Conservation (phyloP, 1,284 basidiomycete species). For the Ceratobasidium sp. region DNA sequence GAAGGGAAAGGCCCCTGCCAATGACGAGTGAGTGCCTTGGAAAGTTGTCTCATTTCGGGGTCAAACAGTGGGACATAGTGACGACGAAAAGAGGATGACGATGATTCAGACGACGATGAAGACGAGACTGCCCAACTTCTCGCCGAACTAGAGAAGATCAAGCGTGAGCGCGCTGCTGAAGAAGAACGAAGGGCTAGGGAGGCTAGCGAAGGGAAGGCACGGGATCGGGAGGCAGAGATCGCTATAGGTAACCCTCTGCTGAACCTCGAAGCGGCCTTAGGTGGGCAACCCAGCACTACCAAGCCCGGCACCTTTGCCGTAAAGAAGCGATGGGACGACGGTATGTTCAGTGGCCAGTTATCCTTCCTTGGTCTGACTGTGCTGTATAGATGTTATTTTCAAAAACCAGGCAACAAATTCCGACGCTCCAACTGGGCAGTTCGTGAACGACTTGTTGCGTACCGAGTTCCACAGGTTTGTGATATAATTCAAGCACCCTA, state of each 20-base stretch:
- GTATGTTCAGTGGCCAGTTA: constrained; percentile 53
- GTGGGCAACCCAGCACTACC: constrained; percentile 62
- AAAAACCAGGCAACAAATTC: constrained; percentile 87
- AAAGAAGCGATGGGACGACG: constrained; percentile 94
- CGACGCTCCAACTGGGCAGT: constrained; percentile 74
- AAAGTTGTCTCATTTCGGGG: background rate
- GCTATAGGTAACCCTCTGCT: constrained; percentile 85
- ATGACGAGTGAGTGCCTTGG: constrained; percentile 47
- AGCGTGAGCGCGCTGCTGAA: constrained; percentile 91
- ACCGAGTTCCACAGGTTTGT: constrained; percentile 91
- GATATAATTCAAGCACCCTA: background rate
- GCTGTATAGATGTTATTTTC: constrained; percentile 86
- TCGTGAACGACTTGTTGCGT: constrained; percentile 91
- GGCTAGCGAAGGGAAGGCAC: constrained; percentile 60
- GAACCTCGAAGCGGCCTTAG: constrained; percentile 87
- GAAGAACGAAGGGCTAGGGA: constrained; percentile 67
- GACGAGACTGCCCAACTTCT: constrained; percentile 92
- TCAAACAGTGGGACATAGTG: constrained; percentile 42
- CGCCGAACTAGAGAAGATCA: constrained; percentile 94
- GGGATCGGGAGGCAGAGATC: constrained; percentile 77
- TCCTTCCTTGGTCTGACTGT: constrained; percentile 9
- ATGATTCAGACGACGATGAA: constrained; percentile 69
- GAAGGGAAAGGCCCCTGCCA: constrained; percentile 49
- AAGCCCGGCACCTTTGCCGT: constrained; percentile 85
- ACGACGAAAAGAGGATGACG: constrained; percentile 59